These are phyloP conservation scores for Globisporangium okanoganense DNA, from an alignment of 352 stramenopile species.

Conservation along the genomic window DNA sequence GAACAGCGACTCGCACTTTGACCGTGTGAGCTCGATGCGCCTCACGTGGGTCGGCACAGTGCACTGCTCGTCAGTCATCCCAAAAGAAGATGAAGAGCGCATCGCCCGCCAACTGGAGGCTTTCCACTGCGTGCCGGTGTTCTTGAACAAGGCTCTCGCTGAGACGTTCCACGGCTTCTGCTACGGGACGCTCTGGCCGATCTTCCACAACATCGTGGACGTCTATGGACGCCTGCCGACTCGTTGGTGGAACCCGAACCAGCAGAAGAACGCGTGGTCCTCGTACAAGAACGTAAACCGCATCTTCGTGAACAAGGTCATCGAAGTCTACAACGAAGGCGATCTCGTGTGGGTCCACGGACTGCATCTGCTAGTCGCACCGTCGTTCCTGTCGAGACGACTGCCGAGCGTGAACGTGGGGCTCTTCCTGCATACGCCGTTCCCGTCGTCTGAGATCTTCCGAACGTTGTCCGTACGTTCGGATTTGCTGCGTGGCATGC, in stretches of 20 bases:
- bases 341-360: constrained; percentile 97
- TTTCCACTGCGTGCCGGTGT: constrained; percentile 98
- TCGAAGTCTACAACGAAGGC: constrained; percentile 89
- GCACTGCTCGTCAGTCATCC: constrained; percentile 70
- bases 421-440: constrained; percentile 99
- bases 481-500: constrained; percentile 94
- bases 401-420: constrained; percentile 94
- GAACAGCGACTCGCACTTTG: constrained; percentile 52
- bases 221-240: constrained; percentile 89
- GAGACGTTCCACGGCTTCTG: constrained; percentile 94
- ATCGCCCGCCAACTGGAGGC: constrained; percentile 69
- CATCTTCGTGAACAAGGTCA: constrained; percentile 94
- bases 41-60: constrained; percentile 86
- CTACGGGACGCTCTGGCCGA: constrained; percentile 96
- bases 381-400: constrained; percentile 93
- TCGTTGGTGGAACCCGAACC: constrained; percentile 79
- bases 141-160: constrained; percentile 83
- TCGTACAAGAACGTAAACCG: constrained; percentile 97
- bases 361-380: constrained; percentile 97
- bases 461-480: constrained; percentile 95
- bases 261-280: constrained; percentile 88
- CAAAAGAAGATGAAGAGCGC: constrained; percentile 79
- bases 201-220: constrained; percentile 99
- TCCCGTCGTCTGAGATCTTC: constrained; percentile 99
- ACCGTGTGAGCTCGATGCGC: constrained; percentile 73